Evolutionary conservation across 2,329 filamentous ascomycete genomes (phyloP).

Genomic region (Aspergillus uvarum): DNA sequence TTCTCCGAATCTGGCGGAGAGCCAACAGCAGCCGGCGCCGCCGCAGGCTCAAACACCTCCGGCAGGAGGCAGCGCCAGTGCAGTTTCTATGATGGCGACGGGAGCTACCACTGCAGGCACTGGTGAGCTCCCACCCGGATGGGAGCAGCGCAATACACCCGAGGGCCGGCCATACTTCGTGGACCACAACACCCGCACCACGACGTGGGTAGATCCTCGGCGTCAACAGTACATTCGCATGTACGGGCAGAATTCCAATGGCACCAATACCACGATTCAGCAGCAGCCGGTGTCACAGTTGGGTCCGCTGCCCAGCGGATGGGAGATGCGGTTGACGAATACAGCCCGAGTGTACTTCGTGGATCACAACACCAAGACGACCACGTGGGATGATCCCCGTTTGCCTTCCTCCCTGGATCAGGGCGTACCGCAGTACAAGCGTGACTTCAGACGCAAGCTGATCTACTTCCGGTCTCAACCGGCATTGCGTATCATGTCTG

Average conservation of each 20-base stretch:
- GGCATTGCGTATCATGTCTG: slow-evolving; percentile 88
- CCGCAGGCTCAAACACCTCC: slow-evolving; percentile 47
- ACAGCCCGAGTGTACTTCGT: slow-evolving; percentile 98
- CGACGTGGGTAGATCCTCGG: slow-evolving; percentile 96
- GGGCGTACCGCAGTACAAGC: slow-evolving; percentile 98
- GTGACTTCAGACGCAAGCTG: slow-evolving; percentile 94
- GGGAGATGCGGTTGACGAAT: slow-evolving; percentile 99
- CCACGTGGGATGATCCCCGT: slow-evolving; percentile 96
- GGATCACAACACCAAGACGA: slow-evolving; percentile 99
- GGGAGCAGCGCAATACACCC: slow-evolving; percentile 94
- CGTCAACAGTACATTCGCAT: slow-evolving; percentile 98
- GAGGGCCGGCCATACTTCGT: slow-evolving; percentile 96
- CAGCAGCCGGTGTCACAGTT: slow-evolving; percentile 97
- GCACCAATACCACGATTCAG: slow-evolving; percentile 80
- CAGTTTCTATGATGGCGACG: slow-evolving; percentile 87
- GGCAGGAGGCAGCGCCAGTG: slow-evolving; percentile 51
- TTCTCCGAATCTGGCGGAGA: slow-evolving; percentile 71
- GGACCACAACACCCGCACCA: slow-evolving; percentile 96
- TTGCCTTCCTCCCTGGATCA: slow-evolving; percentile 94
- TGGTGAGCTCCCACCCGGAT: slow-evolving; percentile 89
- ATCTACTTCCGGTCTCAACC: slow-evolving; percentile 99
- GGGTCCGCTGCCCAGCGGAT: slow-evolving; percentile 90
- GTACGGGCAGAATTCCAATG: slow-evolving; percentile 82
- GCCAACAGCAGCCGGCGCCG: slow-evolving; percentile 39
- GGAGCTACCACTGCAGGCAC: slow-evolving; percentile 91